Conservation (phyloP, 2,329 filamentous ascomycete genomes). For the Aspergillus amoenus region DNA sequence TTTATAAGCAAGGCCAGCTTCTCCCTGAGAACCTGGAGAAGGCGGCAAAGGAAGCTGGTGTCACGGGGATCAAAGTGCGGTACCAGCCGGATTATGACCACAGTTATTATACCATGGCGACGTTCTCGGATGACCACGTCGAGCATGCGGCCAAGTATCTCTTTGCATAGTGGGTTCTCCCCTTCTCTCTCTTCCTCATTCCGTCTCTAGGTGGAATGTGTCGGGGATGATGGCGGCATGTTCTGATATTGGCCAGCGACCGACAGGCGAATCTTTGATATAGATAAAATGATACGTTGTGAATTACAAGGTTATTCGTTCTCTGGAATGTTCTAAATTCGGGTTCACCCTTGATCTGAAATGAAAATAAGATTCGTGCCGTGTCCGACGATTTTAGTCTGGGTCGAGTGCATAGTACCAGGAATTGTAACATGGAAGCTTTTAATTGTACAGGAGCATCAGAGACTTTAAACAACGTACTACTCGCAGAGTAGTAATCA, state of each 20-base stretch:
- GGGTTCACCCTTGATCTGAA: too few species aligned
- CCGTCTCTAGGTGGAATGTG: slow-evolving; percentile 12
- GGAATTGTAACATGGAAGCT: too few species aligned
- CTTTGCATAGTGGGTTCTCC: slow-evolving; percentile 52
- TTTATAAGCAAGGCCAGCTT: slow-evolving; percentile 91
- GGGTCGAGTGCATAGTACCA: too few species aligned
- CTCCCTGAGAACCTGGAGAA: slow-evolving; percentile 88
- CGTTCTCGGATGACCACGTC: slow-evolving; percentile 86
- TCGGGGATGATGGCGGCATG: slow-evolving; percentile 10
- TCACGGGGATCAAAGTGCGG: slow-evolving; percentile 70
- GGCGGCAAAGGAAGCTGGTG: slow-evolving; percentile 73
- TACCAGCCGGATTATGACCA: slow-evolving; percentile 94
- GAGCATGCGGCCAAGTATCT: slow-evolving; percentile 88
- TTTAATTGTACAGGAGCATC: too few species aligned
- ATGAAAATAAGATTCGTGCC: too few species aligned
- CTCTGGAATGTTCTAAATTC: too few species aligned
- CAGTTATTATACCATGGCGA: slow-evolving; percentile 94
- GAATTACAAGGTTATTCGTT: not conserved
- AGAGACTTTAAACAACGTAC: too few species aligned
- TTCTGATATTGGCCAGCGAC: slow-evolving; percentile 13
- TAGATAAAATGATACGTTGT: not conserved
- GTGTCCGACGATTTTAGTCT: too few species aligned
- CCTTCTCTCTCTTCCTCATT: slow-evolving; percentile 12
- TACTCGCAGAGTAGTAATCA: too few species aligned
- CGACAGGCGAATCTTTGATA: slow-evolving; percentile 8